Evolutionary conservation across 805 yeast species (phyloP).

Genomic region (Candida caryicola): DNA sequence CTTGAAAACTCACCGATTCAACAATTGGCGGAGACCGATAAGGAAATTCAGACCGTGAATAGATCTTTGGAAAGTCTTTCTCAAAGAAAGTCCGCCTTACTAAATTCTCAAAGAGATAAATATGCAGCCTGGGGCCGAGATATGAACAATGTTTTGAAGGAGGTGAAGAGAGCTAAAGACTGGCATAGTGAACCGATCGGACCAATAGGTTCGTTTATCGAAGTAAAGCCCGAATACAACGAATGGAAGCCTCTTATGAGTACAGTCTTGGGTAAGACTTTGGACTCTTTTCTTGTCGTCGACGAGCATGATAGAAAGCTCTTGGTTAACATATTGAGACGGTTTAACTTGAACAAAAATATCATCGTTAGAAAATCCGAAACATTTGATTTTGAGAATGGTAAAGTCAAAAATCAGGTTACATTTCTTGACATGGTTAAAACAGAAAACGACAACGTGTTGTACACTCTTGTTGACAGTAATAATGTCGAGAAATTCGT

Average conservation of each 20-base stretch:
- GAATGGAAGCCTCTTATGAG: slow-evolving; percentile 65
- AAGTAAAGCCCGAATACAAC: slow-evolving; percentile 51
- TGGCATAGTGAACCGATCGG: slow-evolving; percentile 64
- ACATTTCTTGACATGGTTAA: slow-evolving; percentile 62
- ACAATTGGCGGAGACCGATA: slow-evolving; percentile 1
- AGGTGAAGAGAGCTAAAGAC: slow-evolving; percentile 32
- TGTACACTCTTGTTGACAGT: slow-evolving; percentile 63
- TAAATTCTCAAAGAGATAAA: slow-evolving; percentile 28
- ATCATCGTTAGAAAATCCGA: slow-evolving; percentile 56
- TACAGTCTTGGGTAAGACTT: slow-evolving; percentile 43
- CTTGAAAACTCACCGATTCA: slow-evolving; percentile 9
- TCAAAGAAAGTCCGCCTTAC: slow-evolving; percentile 11
- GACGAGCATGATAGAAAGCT: slow-evolving; percentile 55
- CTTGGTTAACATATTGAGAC: slow-evolving; percentile 30
- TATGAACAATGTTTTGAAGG: slow-evolving; percentile 41
- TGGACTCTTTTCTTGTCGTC: slow-evolving; percentile 67
- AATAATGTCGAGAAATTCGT: slow-evolving; percentile 57
- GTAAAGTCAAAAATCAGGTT: slow-evolving; percentile 39
- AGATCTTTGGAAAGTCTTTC: slow-evolving; percentile 8
- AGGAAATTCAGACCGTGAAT: slow-evolving; percentile 2
- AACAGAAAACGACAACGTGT: slow-evolving; percentile 51
- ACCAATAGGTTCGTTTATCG: slow-evolving; percentile 67
- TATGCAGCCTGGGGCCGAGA: slow-evolving; percentile 51
- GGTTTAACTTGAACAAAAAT: slow-evolving; percentile 26
- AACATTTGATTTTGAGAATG: slow-evolving; percentile 48